phyloP scores from a whole-genome alignment of 345 rosid species.

The Hypericum androsaemum region DNA sequence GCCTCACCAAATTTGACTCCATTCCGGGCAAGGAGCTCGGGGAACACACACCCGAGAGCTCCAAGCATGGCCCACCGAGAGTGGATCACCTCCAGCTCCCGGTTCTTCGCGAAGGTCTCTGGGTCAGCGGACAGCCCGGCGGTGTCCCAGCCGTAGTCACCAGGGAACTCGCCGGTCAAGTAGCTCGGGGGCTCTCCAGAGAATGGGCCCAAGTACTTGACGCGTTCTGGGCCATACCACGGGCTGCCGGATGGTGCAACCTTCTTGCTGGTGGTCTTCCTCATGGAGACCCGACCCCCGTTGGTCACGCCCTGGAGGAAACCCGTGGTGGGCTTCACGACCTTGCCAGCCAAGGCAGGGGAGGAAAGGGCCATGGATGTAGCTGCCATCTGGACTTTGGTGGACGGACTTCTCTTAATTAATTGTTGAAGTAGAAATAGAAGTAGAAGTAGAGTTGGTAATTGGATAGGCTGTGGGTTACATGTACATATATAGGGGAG shows the following conservation, averaged over 20 bases:
- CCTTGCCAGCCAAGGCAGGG: conserved; percentile 3
- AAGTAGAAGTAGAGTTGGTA: background rate
- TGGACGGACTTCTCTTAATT: no score
- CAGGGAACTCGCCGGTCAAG: conserved; percentile 15
- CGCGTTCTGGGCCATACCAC: conserved; percentile 16
- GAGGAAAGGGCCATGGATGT: conserved; percentile 7
- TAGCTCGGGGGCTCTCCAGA: conserved; percentile 15
- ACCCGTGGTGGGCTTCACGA: background rate
- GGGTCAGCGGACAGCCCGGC: conserved; percentile 14
- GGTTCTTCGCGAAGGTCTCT: conserved; percentile 19
- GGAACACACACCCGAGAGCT: conserved; percentile 16
- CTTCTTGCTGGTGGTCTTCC: background rate
- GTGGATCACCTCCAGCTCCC: conserved; percentile 21
- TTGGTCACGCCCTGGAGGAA: background rate
- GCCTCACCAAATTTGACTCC: conserved; percentile 16
- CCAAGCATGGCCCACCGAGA: conserved; percentile 23
- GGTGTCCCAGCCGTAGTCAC: conserved; percentile 19
- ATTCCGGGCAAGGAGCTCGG: conserved; percentile 16
- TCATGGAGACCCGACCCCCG: background rate
- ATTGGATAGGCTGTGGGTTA: background rate
- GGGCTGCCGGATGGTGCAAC: background rate
- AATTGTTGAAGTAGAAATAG: background rate
- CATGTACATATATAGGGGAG: background rate
- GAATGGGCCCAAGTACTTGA: conserved; percentile 17
- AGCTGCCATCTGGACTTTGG: background rate